Evolutionary conservation across 2,329 filamentous ascomycete genomes (phyloP).

Genomic region (Microsporum canis): DNA sequence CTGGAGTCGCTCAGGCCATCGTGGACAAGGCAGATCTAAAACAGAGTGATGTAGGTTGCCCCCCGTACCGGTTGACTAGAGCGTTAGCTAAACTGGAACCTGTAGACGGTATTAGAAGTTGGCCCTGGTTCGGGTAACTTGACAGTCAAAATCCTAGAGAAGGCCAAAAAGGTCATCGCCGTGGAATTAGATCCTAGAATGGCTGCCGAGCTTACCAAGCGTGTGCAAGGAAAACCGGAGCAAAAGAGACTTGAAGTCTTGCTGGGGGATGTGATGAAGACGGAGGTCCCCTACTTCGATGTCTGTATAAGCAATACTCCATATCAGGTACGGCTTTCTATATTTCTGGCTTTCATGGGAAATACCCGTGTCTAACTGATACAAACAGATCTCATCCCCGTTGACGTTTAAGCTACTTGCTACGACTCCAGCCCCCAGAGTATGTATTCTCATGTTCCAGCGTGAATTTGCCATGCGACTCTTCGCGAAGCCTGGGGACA

Average conservation of each 20-base stretch:
- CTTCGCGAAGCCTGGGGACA: constrained; percentile 76
- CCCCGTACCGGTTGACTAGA: neutral
- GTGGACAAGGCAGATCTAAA: constrained; percentile 82
- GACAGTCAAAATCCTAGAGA: constrained; percentile 78
- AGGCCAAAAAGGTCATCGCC: constrained; percentile 70
- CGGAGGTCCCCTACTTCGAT: constrained; percentile 65
- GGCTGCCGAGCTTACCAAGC: constrained; percentile 88
- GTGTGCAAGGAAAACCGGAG: constrained; percentile 78
- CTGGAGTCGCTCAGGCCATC: constrained; percentile 69
- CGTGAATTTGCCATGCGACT: constrained; percentile 85
- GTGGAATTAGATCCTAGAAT: constrained; percentile 93
- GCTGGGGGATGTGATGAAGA: constrained; percentile 88
- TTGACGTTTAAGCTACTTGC: constrained; percentile 83
- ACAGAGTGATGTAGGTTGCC: constrained; percentile 54
- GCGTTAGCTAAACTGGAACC: neutral
- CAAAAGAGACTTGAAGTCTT: constrained; percentile 78
- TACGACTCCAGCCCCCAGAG: constrained; percentile 67
- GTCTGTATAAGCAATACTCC: constrained; percentile 73
- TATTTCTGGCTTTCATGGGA: neutral
- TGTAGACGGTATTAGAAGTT: constrained; percentile 71
- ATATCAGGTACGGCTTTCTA: constrained; percentile 45
- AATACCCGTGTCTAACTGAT: neutral
- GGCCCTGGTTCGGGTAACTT: constrained; percentile 83
- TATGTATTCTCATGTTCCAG: constrained; percentile 91
- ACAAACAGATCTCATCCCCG: constrained; percentile 65